These are phyloP conservation scores for Bimuria novae-zelandiae DNA, from an alignment of 2,329 filamentous ascomycete genomes.

Conservation along the genomic window DNA sequence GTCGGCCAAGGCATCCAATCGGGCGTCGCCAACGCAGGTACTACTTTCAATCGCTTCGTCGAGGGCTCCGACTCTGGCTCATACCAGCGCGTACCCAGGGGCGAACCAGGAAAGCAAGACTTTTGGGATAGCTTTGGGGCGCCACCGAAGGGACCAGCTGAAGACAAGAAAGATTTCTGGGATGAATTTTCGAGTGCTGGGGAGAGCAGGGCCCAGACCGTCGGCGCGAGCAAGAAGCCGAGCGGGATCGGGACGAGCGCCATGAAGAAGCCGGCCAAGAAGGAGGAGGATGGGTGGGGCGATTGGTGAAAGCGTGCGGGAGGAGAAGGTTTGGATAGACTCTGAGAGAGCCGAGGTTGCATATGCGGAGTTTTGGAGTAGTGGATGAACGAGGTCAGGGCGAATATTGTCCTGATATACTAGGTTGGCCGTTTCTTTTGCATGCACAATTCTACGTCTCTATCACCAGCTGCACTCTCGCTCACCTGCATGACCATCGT, in stretches of 20 bases:
- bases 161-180: constrained; percentile 60
- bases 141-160: constrained; percentile 54
- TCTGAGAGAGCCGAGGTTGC: too few relatives aligned
- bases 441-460: too few relatives aligned
- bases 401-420: constrained; percentile 17
- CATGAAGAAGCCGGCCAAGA: constrained; percentile 59
- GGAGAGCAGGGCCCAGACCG: constrained; percentile 32
- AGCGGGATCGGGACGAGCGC: constrained; percentile 67
- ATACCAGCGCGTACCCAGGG: constrained; percentile 18
- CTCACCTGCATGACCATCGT: too few relatives aligned
- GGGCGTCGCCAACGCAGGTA: constrained; percentile 74
- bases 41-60: constrained; percentile 83
- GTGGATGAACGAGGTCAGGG: too few relatives aligned
- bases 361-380: constrained; percentile 8
- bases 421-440: background rate
- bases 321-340: constrained; percentile 1
- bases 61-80: constrained; percentile 60
- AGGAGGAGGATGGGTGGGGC: constrained; percentile 63
- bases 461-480: too few relatives aligned
- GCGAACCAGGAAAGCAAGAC: constrained; percentile 70
- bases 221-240: constrained; percentile 42
- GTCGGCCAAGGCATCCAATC: constrained; percentile 65
- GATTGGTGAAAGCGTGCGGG: constrained; percentile 50
- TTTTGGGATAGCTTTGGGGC: constrained; percentile 92
- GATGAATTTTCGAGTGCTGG: constrained; percentile 60